These are phyloP conservation scores for Penicillium hesseltinei DNA, from an alignment of 2,329 filamentous ascomycete species.

Conservation along the genomic window DNA sequence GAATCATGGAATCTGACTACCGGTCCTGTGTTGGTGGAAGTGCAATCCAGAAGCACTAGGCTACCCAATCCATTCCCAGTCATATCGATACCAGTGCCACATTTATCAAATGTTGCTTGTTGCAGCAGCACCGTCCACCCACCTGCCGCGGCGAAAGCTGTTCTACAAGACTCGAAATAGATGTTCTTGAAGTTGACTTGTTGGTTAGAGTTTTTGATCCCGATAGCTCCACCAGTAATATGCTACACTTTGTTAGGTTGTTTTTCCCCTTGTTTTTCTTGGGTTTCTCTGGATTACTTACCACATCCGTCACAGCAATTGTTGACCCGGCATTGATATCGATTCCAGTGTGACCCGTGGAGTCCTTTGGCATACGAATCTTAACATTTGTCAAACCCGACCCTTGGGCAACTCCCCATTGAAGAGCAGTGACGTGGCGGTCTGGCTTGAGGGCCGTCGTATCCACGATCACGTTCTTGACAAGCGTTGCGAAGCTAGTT, in stretches of 20 bases:
- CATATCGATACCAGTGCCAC: conserved; percentile 30
- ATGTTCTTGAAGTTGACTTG: conserved; percentile 46
- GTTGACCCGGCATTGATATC: conserved; percentile 26
- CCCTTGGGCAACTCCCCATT: conserved; percentile 38
- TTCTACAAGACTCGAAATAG: conserved; percentile 61
- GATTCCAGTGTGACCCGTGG: conserved; percentile 31
- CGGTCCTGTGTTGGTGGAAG: conserved; percentile 23
- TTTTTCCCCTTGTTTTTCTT: not conserved
- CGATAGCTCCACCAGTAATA: conserved; percentile 29
- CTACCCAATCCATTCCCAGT: conserved; percentile 27
- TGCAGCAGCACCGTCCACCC: conserved; percentile 31
- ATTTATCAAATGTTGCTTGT: conserved; percentile 28
- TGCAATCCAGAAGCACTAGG: conserved; percentile 31
- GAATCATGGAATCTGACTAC: conserved; percentile 30
- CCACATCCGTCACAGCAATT: conserved; percentile 29
- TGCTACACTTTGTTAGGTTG: conserved; percentile 15
- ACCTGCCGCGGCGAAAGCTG: conserved; percentile 43
- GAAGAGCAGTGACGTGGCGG: conserved; percentile 27
- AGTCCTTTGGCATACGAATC: conserved; percentile 33
- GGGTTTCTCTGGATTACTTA: conserved; percentile 6
- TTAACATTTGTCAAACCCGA: conserved; percentile 33
- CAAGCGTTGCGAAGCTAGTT: conserved; percentile 32
- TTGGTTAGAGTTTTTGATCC: conserved; percentile 32
- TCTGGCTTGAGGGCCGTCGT: conserved; percentile 23
- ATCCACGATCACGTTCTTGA: conserved; percentile 36